Conservation (phyloP, 2,329 filamentous ascomycete genomes). For the Tolypocladium nubicola region DNA sequence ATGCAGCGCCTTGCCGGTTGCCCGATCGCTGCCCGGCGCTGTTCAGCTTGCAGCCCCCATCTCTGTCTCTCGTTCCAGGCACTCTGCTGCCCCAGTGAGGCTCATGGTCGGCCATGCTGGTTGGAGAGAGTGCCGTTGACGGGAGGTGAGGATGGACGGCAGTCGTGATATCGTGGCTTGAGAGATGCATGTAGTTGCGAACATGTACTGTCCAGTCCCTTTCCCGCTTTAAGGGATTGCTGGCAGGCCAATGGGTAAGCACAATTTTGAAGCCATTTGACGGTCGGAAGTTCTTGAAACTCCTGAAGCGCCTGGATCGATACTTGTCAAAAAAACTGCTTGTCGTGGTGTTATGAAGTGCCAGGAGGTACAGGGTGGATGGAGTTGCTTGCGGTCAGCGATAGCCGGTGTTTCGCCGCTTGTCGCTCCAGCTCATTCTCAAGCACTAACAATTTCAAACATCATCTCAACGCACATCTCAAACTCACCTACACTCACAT, state of each 20-base stretch:
- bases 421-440: background rate
- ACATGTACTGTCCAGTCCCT: background rate
- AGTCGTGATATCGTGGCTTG: background rate
- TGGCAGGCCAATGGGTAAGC: background rate
- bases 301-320: background rate
- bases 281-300: background rate
- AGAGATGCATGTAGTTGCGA: background rate
- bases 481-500: background rate
- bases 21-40: background rate
- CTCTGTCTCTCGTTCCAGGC: background rate
- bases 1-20: background rate
- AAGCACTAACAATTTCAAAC: background rate
- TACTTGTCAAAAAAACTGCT: background rate
- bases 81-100: background rate
- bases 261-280: background rate
- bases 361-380: background rate
- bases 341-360: background rate
- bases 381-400: background rate
- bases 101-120: too few species aligned
- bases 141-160: background rate
- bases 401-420: background rate
- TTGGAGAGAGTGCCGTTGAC: background rate
- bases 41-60: background rate
- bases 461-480: background rate
- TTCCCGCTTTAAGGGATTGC: background rate